Evolutionary conservation across 805 yeast genomes (phyloP), one percentile per base, ranked within the genome.

Genomic region (Metschnikowia drakensbergensis): DNA sequence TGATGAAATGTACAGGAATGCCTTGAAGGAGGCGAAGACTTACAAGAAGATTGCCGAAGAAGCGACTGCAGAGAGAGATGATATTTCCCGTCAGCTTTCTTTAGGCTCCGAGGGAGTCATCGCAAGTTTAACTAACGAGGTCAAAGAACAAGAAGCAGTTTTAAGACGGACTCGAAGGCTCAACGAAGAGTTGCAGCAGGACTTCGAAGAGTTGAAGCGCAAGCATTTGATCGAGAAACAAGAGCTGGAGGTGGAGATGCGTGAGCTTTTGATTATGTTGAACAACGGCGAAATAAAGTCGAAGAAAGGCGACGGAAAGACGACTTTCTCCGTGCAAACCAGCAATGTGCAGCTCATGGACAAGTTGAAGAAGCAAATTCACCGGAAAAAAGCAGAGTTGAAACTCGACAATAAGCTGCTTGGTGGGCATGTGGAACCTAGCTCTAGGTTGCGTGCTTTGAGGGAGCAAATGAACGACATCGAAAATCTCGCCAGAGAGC

Each of bases 391-490:
- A 49, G 70, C 76, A 2, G 82, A 77, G 52, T 70, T 69, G 57
- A 78, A 61, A 57, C 64, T 62, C 43, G 82, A 74, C 43, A 75
- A 70, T 50, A 63, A 72, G 38, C 66, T 68, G 54, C 76, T 70
- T 68, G 81, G 81, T 42, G 61, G 77, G 9, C 72, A 76, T 28
- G 78, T 83, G 27, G 96, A 88, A 61, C 96, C 96, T 3, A 85
- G 86, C 58, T 78, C 86, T 3, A 73, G 92, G 54, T 68, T 90
- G 45, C 76, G 94, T 51, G 83, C 81, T 38, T 72, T 91, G 57
- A 75, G 96, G 47, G 88, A 84, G 58, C 79, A 84, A 61, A 89
- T 89, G 96, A 95, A 87, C 50, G 84, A 81, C 53, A 75, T 91
- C 46, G 96, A 88, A 61, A 78, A 80, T 42, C 87, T 88, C 70